These are phyloP conservation scores for Fomitiporia mediterranea DNA, from an alignment of 1,284 basidiomycete genomes.

Conservation along the genomic window DNA sequence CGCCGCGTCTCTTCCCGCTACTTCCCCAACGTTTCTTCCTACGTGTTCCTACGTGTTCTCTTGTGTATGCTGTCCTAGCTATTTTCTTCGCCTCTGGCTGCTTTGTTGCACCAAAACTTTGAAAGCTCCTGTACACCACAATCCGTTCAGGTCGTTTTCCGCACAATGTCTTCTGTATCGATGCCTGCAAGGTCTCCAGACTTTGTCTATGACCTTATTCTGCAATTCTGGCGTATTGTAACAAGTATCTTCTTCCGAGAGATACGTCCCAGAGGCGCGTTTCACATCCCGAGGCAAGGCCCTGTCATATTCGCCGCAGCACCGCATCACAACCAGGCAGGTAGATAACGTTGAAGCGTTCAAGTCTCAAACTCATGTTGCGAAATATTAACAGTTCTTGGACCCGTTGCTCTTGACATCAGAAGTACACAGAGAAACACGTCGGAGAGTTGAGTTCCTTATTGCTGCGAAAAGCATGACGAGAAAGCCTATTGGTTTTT, in stretches of 20 bases:
- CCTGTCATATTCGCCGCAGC: conserved; percentile 96
- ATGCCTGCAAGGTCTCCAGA: conserved; percentile 23
- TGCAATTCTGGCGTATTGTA: conserved; percentile 78
- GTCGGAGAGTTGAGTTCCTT: conserved; percentile 83
- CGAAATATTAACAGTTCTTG: conserved; percentile 64
- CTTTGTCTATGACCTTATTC: conserved; percentile 55
- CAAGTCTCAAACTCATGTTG: conserved; percentile 9
- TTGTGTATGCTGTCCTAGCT: too few species aligned
- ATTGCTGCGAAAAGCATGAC: conserved; percentile 93
- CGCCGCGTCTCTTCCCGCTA: neutral
- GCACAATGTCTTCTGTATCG: conserved; percentile 13
- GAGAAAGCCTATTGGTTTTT: conserved; percentile 76
- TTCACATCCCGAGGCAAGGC: conserved; percentile 89
- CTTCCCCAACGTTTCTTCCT: neutral
- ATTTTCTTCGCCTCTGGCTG: too few species aligned
- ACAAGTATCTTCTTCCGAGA: conserved; percentile 98
- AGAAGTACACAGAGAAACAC: conserved; percentile 84
- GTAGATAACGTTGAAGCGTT: conserved; percentile 24
- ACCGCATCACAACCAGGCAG: conserved; percentile 93
- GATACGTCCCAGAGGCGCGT: conserved; percentile 90
- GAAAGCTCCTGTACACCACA: neutral
- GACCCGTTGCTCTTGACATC: conserved; percentile 89
- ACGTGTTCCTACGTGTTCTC: neutral
- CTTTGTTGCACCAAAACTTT: neutral
- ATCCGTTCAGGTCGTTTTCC: neutral